Base-by-base conservation (phyloP, 2,329 filamentous ascomycete species). In the Phialophora expanda region DNA sequence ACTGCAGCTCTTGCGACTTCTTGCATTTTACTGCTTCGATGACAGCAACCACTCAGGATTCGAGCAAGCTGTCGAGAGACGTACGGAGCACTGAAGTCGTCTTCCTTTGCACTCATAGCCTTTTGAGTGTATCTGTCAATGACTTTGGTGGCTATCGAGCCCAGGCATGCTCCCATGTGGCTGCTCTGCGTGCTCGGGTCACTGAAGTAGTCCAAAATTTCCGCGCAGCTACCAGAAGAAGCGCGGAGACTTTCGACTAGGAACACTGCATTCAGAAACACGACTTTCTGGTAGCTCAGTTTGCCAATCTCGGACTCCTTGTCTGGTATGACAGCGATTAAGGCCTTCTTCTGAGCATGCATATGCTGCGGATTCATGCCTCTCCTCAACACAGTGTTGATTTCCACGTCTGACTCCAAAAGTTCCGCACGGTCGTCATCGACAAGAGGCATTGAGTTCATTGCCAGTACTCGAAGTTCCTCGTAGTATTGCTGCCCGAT, bases 331-430 rank as follows among this genome's bases (percentile, higher is more conserved):
- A 95, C 85, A 67, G 87, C 85, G 3, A 85, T 83, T 24, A 99
- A 84, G 7, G 88, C 85, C 73, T 89, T 91, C 81, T 96, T 97
- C 75, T 97, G 93, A 68, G 90, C 86, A 1, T 87, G 79, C 62
- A 92, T 89, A 67, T 93, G 88, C 32, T 94, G 90, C 5, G 89
- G 86, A 69, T 88, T 92, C 82, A 92, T 91, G 20, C 93, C 94
- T 67, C 95, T 87, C 66, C 94, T 89, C 58, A 99, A 83, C 20
- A 98, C 90, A 0, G 93, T 96, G 74, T 99, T 98, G 48, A 99
- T 85, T 74, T 99, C 95, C 62, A 99, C 94, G 71, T 98, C 95
- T 76, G 93, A 97, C 77, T 99, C 95, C 9, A 95, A 85, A 74
- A 96, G 89, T 72, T 97, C 93, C 32, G 92, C 90, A 65, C 93